Base-by-base conservation (phyloP, 805 yeast genomes). In the Candida sonorensis region DNA sequence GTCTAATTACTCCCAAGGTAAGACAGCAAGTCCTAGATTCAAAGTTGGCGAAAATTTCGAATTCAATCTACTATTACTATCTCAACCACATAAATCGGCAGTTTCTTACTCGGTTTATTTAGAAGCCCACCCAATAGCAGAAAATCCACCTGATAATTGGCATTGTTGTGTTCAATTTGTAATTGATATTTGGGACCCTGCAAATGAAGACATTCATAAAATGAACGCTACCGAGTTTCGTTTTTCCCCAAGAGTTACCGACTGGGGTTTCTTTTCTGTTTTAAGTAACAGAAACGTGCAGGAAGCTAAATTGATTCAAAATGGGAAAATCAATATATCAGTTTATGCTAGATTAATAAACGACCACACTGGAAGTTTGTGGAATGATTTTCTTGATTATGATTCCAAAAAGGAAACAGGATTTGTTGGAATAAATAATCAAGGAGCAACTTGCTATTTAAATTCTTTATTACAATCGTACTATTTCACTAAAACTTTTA, bases 401-500 rank as follows among this genome's bases (percentile, higher is more conserved):
- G 86, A 92, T 57, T 87, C 97, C 2, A 86, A 87, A 53, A 73
- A 77, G 46, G 76, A 65, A 32, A 85, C 97, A 0, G 97, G 97
- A 0, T 87, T 69, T 53, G 95, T 87, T 7, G 99, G 99, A 1
- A 72, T 92, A 40, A 80, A 76, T 44, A 92, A 92, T 51, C 99
- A 92, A 62, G 99, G 98, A 41, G 99, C 99, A 2, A 92, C 99
- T 0, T 92, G 99, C 57, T 92, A 92, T 59, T 71, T 92, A 52
- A 92, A 92, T 55, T 90, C 97, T 0, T 66, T 92, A 37, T 59
- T 92, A 33, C 98, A 92, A 57, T 83, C 95, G 9, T 82, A 92
- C 45, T 92, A 69, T 55, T 85, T 85, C 51, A 92, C 98, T 1
- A 77, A 76, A 41, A 63, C 66, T 19, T 92, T 92, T 60, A 70